phyloP scores from a whole-genome alignment of 2,329 filamentous ascomycete species.

The Knufia fluminis region DNA sequence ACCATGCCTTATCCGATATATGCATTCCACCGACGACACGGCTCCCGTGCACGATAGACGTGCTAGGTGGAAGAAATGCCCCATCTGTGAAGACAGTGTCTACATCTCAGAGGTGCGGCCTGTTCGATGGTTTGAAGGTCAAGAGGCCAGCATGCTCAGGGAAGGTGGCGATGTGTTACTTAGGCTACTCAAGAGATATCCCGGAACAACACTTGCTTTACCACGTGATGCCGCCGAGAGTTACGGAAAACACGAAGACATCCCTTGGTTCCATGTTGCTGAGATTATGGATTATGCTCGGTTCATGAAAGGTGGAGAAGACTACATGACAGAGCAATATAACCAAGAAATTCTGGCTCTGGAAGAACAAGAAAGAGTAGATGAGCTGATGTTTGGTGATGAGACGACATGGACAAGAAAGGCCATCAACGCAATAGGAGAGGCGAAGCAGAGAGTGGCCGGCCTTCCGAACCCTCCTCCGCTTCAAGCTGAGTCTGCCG shows the following conservation, averaged over 20 bases:
- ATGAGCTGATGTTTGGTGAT: conserved; percentile 84
- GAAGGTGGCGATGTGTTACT: conserved; percentile 86
- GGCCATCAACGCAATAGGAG: conserved; percentile 64
- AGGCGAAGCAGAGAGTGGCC: conserved; percentile 65
- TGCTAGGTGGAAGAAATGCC: conserved; percentile 84
- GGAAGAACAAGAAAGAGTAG: conserved; percentile 68
- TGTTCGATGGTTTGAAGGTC: conserved; percentile 81
- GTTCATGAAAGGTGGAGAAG: conserved; percentile 85
- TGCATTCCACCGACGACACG: conserved; percentile 74
- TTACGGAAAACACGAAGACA: conserved; percentile 59
- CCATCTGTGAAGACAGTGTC: conserved; percentile 89
- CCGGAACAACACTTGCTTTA: conserved; percentile 75
- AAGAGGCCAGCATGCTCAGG: conserved; percentile 69
- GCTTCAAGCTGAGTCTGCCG: conserved; percentile 14
- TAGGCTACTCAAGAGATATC: conserved; percentile 70
- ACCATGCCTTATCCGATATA: conserved; percentile 86
- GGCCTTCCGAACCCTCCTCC: conserved; percentile 58
- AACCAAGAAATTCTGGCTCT: conserved; percentile 70
- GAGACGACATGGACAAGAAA: conserved; percentile 88
- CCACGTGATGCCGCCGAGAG: conserved; percentile 72
- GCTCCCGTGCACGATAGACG: conserved; percentile 55
- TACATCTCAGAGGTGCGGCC: conserved; percentile 84
- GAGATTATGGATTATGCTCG: conserved; percentile 91
- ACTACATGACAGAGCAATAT: conserved; percentile 77
- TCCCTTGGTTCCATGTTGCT: conserved; percentile 91